Percentiles rank a stretch among this genome's conserved stretches.
Conservation (phyloP, 148 eudicot genomes). For the Rhododendron griersonianum region DNA sequence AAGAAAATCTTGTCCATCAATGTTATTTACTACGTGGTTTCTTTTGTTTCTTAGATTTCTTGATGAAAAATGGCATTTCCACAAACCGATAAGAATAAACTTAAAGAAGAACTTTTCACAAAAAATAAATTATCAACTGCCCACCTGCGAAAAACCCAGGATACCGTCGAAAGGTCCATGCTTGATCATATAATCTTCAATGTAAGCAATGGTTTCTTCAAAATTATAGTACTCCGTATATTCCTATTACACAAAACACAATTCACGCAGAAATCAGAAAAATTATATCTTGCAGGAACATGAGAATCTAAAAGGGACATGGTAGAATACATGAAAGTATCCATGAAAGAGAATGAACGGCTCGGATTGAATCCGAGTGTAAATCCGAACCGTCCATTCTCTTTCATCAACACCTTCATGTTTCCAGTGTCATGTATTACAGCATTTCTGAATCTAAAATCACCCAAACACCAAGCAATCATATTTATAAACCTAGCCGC, state of each 20-base stretch:
- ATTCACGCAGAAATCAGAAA: background rate
- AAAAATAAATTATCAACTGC: background rate
- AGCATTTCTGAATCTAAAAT: too few relatives aligned
- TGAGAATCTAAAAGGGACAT: background rate
- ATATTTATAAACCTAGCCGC: background rate
- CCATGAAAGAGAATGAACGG: too few relatives aligned
- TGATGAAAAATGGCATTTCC: background rate
- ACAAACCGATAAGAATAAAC: background rate
- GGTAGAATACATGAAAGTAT: too few relatives aligned
- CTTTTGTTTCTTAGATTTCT: too few relatives aligned
- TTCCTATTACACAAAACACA: constrained; percentile 6
- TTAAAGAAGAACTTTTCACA: too few relatives aligned
- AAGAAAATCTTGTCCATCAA: too few relatives aligned
- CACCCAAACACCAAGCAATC: background rate
- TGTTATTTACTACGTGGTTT: too few relatives aligned
- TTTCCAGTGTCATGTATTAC: too few relatives aligned
- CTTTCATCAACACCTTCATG: too few relatives aligned
- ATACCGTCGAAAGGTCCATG: constrained; percentile 45
- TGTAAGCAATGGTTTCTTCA: constrained; percentile 26
- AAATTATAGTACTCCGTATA: constrained; percentile 15
- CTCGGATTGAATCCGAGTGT: too few relatives aligned
- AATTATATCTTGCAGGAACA: background rate
- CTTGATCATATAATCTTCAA: constrained; percentile 32
- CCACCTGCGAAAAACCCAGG: constrained; percentile 40
- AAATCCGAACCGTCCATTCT: too few relatives aligned